These are phyloP conservation scores for Bremia lactucae DNA, from an alignment of 352 stramenopile species.

Conservation along the genomic window DNA sequence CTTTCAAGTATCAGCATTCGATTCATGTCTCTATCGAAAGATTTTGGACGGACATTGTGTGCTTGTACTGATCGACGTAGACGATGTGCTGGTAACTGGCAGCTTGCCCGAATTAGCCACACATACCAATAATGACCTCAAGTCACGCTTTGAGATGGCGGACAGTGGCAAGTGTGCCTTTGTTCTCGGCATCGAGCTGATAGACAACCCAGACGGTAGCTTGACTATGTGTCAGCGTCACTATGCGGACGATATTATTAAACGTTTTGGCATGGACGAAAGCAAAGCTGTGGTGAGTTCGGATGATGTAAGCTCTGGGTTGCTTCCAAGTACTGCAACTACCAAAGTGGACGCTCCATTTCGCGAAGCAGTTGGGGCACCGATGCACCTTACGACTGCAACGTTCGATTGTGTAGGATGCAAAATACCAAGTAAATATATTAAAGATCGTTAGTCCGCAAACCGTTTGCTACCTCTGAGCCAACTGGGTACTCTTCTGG, in stretches of 20 bases:
- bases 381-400: slow-evolving; percentile 16
- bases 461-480: too few species aligned
- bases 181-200: not conserved
- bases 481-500: too few species aligned
- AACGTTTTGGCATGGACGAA: not conserved
- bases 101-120: not conserved
- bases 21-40: too few species aligned
- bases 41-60: not conserved
- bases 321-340: not conserved
- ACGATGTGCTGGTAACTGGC: not conserved
- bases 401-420: too few species aligned
- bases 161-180: not conserved
- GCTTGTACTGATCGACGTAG: not conserved
- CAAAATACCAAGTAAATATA: too few species aligned
- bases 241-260: too few species aligned
- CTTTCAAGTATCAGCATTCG: slow-evolving; percentile 1
- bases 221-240: not conserved
- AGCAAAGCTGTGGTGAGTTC: not conserved
- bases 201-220: not conserved
- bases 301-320: not conserved
- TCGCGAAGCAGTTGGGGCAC: slow-evolving; percentile 5
- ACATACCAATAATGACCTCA: not conserved
- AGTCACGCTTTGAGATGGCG: not conserved
- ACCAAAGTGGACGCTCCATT: slow-evolving; percentile 1
- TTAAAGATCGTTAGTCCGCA: too few species aligned